Conservation (phyloP, 148 eudicot species). For the Camellia lanceoleosa region DNA sequence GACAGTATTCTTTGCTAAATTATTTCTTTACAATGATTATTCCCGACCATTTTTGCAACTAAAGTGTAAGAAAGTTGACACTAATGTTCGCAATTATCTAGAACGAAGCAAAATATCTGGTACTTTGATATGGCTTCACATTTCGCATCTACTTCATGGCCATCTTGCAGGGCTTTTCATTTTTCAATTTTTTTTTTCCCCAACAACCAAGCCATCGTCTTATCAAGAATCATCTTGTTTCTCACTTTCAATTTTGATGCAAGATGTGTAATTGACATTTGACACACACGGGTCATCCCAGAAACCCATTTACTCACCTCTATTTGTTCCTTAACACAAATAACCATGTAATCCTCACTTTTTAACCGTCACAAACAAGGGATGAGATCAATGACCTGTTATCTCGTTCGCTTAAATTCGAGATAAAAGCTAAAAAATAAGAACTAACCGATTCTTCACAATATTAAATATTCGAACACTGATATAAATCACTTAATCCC, state of each 20-base stretch:
- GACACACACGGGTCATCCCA: background rate
- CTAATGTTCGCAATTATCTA: background rate
- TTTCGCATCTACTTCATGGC: background rate
- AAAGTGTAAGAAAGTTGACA: background rate
- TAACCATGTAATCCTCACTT: background rate
- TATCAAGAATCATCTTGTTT: slow-evolving; percentile 8
- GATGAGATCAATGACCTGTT: background rate
- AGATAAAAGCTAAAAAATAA: too few species aligned
- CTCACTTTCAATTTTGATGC: background rate
- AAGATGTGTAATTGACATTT: background rate
- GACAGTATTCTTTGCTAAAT: background rate
- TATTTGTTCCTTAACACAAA: background rate
- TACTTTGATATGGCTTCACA: background rate
- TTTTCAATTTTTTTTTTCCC: background rate
- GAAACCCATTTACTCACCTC: background rate
- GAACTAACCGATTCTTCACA: too few species aligned
- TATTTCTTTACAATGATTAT: background rate
- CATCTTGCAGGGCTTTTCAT: background rate
- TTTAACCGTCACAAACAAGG: background rate
- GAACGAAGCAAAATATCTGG: background rate
- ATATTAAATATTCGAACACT: too few species aligned
- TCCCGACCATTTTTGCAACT: background rate
- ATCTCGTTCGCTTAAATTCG: too few species aligned
- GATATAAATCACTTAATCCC: too few species aligned
- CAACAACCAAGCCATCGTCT: background rate